Conservation (phyloP, 345 rosid species). For the Citrus glauca region DNA sequence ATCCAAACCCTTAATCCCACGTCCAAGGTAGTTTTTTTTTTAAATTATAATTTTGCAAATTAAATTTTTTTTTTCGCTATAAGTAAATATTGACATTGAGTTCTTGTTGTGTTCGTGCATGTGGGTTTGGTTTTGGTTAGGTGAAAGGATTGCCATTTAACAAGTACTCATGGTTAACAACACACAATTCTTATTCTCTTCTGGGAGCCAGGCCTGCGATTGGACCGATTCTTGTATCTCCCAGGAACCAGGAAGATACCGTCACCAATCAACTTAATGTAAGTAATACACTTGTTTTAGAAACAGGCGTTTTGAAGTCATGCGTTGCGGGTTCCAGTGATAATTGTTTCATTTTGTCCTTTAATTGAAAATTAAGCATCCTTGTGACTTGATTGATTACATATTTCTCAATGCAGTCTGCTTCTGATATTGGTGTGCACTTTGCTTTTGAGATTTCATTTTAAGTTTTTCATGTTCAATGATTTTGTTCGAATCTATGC, state of each 20-base stretch:
- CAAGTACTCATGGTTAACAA: slow-evolving; percentile 85
- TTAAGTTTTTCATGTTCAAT: background rate
- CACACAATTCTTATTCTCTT: slow-evolving; percentile 77
- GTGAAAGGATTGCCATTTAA: slow-evolving; percentile 83
- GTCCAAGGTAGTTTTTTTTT: slow-evolving; percentile 44
- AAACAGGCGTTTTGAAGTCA: too few species aligned
- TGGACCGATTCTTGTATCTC: slow-evolving; percentile 46
- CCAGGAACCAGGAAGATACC: slow-evolving; percentile 80
- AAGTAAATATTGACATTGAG: background rate
- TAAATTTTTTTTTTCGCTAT: background rate
- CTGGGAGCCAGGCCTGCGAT: slow-evolving; percentile 40
- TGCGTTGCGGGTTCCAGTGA: background rate
- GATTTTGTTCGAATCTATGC: background rate
- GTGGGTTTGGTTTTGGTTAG: slow-evolving; percentile 45
- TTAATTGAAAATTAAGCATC: slow-evolving; percentile 14
- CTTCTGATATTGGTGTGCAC: background rate
- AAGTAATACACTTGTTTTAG: background rate
- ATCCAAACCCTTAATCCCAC: slow-evolving; percentile 65
- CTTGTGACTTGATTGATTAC: background rate
- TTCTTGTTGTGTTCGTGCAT: background rate
- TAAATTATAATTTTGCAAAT: too few species aligned
- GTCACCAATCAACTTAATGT: slow-evolving; percentile 80
- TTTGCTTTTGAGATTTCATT: background rate
- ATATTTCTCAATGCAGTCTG: slow-evolving; percentile 9
- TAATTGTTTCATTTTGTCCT: background rate